Evolutionary conservation across 2,329 filamentous ascomycete species (phyloP).

Genomic region (Stemphylium vesicarium): DNA sequence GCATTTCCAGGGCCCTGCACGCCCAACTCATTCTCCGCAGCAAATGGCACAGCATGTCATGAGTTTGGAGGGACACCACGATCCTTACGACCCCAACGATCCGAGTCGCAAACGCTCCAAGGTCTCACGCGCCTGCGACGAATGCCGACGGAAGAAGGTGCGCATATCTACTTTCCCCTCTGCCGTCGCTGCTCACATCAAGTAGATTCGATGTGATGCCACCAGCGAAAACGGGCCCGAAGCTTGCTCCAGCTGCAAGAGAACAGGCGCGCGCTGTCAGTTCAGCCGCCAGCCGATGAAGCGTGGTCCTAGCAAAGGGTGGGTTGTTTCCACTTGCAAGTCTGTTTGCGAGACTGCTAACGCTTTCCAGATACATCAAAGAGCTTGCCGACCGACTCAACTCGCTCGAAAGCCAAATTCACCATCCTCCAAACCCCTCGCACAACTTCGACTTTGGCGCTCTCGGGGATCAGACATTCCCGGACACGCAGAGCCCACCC

Average conservation of each 20-base stretch:
- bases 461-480: slow-evolving; percentile 39
- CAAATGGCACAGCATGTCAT: slow-evolving; percentile 50
- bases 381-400: slow-evolving; percentile 49
- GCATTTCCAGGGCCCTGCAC: slow-evolving; percentile 44
- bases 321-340: not conserved
- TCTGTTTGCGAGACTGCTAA: slow-evolving; percentile 14
- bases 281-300: slow-evolving; percentile 52
- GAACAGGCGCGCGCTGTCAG: slow-evolving; percentile 49
- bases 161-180: slow-evolving; percentile 3
- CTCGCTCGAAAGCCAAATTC: slow-evolving; percentile 48
- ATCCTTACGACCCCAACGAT: slow-evolving; percentile 45
- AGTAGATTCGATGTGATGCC: slow-evolving; percentile 50
- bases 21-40: slow-evolving; percentile 47
- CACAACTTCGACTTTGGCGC: slow-evolving; percentile 40
- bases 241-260: slow-evolving; percentile 50
- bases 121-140: slow-evolving; percentile 52
- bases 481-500: slow-evolving; percentile 38
- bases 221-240: slow-evolving; percentile 50
- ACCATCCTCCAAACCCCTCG: slow-evolving; percentile 33
- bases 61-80: slow-evolving; percentile 45
- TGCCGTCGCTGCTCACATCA: slow-evolving; percentile 19
- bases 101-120: slow-evolving; percentile 48
- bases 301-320: slow-evolving; percentile 52
- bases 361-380: slow-evolving; percentile 47
- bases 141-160: slow-evolving; percentile 52